Conservation (phyloP, 177 flowering plant species). For the Vitis hybrid region DNA sequence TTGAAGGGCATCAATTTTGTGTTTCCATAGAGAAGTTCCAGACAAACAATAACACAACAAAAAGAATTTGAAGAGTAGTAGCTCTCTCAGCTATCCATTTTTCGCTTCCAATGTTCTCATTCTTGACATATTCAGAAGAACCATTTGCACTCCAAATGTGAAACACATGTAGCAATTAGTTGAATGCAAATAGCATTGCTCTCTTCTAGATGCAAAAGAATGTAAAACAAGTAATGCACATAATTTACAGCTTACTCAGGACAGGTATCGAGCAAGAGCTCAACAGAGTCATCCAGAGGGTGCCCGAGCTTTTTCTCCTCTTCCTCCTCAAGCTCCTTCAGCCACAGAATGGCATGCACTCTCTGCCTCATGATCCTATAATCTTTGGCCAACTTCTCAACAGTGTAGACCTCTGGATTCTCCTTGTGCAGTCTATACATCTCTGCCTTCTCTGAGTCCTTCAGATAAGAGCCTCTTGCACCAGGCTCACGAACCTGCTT, state of each 20-base stretch:
- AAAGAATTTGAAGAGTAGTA: too few species aligned
- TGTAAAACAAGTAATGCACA: background rate
- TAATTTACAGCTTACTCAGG: conserved; percentile 55
- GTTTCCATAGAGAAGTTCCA: too few species aligned
- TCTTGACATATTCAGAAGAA: too few species aligned
- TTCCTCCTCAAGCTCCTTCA: conserved; percentile 86
- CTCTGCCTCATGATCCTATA: conserved; percentile 92
- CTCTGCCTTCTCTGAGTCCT: conserved; percentile 89
- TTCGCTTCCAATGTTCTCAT: too few species aligned
- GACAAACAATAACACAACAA: too few species aligned
- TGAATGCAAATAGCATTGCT: too few species aligned
- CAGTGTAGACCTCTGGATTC: conserved; percentile 79
- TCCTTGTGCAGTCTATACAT: conserved; percentile 86
- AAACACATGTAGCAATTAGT: too few species aligned
- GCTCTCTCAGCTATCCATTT: too few species aligned
- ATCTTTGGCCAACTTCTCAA: conserved; percentile 86
- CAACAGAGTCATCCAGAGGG: conserved; percentile 87
- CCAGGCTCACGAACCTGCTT: conserved; percentile 91
- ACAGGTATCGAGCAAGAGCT: conserved; percentile 65
- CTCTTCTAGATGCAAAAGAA: background rate
- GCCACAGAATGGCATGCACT: conserved; percentile 94
- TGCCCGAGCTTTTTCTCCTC: conserved; percentile 84
- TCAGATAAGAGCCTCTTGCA: conserved; percentile 76
- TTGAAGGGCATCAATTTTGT: too few species aligned
- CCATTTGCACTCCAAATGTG: too few species aligned